phyloP scores from a whole-genome alignment of 805 yeast genomes.

The Saccharomycopsis lassenensis region DNA sequence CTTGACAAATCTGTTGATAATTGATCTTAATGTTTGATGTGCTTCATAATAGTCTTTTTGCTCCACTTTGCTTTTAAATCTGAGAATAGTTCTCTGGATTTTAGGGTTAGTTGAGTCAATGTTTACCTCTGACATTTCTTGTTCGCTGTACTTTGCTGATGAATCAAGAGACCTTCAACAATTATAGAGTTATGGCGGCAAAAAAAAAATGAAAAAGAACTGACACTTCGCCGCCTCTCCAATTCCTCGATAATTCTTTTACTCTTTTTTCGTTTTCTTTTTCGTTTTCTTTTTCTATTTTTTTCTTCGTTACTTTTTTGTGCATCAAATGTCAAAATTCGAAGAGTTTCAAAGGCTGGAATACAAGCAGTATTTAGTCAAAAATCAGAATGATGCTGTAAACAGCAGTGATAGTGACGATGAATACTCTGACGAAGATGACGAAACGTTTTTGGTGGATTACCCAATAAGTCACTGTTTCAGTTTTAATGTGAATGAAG shows the following conservation, averaged over 20 bases:
- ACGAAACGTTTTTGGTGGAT: neutral
- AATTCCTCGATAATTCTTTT: too few species aligned
- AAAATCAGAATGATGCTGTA: neutral
- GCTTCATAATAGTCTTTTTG: constrained; percentile 86
- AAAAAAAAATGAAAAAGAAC: too few species aligned
- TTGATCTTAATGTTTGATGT: constrained; percentile 86
- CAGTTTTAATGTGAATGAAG: neutral
- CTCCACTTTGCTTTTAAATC: constrained; percentile 59
- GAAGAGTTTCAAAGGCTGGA: constrained; percentile 1
- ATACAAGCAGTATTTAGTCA: neutral
- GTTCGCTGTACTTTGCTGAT: neutral
- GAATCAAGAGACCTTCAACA: neutral
- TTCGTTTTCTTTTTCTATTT: too few species aligned
- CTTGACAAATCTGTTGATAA: constrained; percentile 74
- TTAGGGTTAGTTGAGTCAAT: constrained; percentile 25
- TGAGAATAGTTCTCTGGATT: constrained; percentile 45
- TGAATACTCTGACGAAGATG: constrained; percentile 2
- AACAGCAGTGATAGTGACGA: neutral
- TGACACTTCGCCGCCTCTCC: too few species aligned
- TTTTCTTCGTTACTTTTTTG: too few species aligned
- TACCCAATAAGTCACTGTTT: neutral
- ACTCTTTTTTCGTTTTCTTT: too few species aligned
- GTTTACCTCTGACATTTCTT: constrained; percentile 1
- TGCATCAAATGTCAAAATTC: too few species aligned
- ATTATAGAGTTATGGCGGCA: too few species aligned